Conservation (phyloP, 73 alveolate species). For the Paramecium caudatum region DNA sequence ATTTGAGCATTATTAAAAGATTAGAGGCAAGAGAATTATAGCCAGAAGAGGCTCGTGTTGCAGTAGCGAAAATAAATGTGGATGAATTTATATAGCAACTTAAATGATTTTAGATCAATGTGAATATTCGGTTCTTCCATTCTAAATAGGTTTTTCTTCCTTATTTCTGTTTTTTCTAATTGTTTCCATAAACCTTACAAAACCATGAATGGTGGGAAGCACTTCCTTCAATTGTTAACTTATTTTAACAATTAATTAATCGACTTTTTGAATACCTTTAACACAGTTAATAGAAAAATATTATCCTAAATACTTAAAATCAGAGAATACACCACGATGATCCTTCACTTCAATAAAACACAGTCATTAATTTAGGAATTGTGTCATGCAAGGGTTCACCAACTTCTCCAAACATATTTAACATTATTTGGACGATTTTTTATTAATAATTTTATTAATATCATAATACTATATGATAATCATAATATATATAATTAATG, state of each 20-base stretch:
- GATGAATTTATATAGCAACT: slow-evolving; percentile 8
- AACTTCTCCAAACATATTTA: too few species aligned
- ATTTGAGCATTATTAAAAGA: not conserved
- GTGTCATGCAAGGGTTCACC: too few species aligned
- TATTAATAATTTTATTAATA: too few species aligned
- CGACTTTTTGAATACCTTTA: too few species aligned
- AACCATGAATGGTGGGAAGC: not conserved
- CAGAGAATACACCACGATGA: too few species aligned
- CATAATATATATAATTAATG: slow-evolving; percentile 30
- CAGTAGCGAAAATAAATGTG: not conserved
- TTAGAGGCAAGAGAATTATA: not conserved
- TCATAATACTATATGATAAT: too few species aligned
- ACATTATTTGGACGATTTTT: too few species aligned
- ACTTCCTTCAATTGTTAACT: slow-evolving; percentile 29
- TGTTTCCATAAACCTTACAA: not conserved
- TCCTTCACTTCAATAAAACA: too few species aligned
- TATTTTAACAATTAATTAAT: too few species aligned
- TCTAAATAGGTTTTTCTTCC: not conserved
- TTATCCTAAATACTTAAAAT: too few species aligned
- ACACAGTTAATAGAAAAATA: too few species aligned
- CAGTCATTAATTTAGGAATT: too few species aligned
- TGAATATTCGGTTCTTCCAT: not conserved
- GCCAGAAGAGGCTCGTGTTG: not conserved
- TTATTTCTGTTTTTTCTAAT: not conserved
- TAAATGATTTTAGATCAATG: slow-evolving; percentile 11